phyloP scores from a whole-genome alignment of 2,329 filamentous ascomycete species.

The Coccinonectria pachysandricola region DNA sequence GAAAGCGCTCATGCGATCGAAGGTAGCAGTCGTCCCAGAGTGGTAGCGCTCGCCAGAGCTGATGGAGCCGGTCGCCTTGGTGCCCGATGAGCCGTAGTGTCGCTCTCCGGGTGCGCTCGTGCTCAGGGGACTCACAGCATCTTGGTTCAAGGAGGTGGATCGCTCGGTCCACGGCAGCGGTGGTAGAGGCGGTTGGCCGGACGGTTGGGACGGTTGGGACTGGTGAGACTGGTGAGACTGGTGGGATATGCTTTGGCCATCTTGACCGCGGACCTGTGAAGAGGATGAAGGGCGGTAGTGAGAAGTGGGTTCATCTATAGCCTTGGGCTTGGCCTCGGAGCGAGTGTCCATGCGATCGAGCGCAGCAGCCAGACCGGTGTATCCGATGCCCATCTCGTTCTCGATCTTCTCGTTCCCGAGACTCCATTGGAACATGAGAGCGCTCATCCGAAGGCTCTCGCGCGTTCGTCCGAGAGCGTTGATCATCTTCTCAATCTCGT shows the following conservation, averaged over 20 bases:
- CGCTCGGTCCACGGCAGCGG: constrained; percentile 18
- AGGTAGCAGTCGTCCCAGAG: constrained; percentile 15
- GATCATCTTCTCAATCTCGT: constrained; percentile 51
- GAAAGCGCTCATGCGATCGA: constrained; percentile 22
- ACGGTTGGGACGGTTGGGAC: constrained; percentile 3
- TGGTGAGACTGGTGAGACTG: neutral
- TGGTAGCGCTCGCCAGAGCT: constrained; percentile 21
- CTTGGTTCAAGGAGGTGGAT: constrained; percentile 10
- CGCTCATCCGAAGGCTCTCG: constrained; percentile 53
- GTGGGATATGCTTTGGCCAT: constrained; percentile 7
- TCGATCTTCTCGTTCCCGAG: constrained; percentile 49
- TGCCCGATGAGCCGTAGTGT: constrained; percentile 4
- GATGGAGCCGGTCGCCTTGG: constrained; percentile 20
- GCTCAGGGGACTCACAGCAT: constrained; percentile 3
- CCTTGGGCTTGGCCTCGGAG: constrained; percentile 9
- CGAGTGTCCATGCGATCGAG: constrained; percentile 35
- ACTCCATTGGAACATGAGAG: constrained; percentile 55
- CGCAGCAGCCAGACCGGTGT: constrained; percentile 55
- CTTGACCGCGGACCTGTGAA: constrained; percentile 14
- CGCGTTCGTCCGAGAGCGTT: constrained; percentile 45
- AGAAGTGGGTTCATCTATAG: constrained; percentile 8
- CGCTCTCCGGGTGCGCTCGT: constrained; percentile 11
- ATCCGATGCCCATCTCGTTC: constrained; percentile 53
- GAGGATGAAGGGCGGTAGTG: constrained; percentile 16
- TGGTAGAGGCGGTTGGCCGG: constrained; percentile 14